phyloP scores from a whole-genome alignment of 129 eudicot species.

The Arctium lappa region DNA sequence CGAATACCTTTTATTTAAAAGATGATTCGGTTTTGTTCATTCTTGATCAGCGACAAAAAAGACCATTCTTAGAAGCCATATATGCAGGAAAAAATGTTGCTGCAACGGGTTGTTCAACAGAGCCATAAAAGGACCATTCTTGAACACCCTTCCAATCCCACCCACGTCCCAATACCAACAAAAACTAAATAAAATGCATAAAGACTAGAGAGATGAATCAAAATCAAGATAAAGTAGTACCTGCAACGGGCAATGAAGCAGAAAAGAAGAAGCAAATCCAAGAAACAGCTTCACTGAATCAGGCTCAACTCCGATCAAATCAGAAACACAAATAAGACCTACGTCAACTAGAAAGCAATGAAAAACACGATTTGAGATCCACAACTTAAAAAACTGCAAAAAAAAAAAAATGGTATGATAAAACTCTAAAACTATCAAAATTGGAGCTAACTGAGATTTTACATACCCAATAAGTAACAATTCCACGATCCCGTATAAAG shows the following conservation, averaged over 20 bases:
- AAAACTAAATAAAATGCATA: neutral
- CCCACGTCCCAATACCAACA: neutral
- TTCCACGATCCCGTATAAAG: neutral
- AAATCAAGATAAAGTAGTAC: neutral
- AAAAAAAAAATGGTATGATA: no score
- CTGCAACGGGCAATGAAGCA: neutral
- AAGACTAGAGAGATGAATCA: neutral
- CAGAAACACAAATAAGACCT: slow-evolving; percentile 13
- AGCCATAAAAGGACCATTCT: neutral
- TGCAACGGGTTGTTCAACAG: neutral
- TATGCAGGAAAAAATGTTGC: neutral
- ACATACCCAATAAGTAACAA: neutral
- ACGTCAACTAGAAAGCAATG: neutral
- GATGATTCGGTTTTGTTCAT: neutral
- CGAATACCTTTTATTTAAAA: neutral
- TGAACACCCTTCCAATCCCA: no score
- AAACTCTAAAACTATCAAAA: neutral
- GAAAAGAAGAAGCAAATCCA: neutral
- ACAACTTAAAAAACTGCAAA: neutral
- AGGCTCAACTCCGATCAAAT: slow-evolving; percentile 10
- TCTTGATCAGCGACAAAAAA: neutral
- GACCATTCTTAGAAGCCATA: neutral
- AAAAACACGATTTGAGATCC: neutral
- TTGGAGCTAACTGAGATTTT: slow-evolving; percentile 3
- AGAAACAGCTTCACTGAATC: neutral